Percentiles rank a stretch among this genome's conserved stretches.
Evolutionary conservation across 1,284 basidiomycete genomes (phyloP).

Genomic region (Sporisorium iseilematis-ciliati): DNA sequence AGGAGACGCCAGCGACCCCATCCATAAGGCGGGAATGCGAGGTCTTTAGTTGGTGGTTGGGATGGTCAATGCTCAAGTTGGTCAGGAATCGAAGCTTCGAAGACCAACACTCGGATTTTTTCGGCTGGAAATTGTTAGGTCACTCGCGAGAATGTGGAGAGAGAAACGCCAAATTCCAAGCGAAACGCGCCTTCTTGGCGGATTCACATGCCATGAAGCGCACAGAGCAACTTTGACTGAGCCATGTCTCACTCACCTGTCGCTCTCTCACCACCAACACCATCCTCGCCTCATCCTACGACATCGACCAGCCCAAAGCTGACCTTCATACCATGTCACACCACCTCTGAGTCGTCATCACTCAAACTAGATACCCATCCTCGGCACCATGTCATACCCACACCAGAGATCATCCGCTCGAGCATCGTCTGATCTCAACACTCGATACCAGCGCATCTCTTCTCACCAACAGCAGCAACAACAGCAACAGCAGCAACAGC

Average conservation of each 20-base stretch:
- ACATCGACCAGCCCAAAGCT: neutral
- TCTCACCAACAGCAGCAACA: constrained; percentile 34
- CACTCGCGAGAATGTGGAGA: neutral
- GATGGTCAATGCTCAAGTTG: neutral
- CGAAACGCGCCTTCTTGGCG: too few relatives aligned
- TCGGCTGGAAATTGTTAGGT: neutral
- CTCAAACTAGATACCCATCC: neutral
- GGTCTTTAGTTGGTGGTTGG: neutral
- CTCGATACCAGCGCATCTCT: constrained; percentile 37
- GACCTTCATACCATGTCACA: neutral
- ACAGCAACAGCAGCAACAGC: constrained; percentile 21
- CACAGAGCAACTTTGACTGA: constrained; percentile 6
- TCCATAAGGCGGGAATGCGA: neutral
- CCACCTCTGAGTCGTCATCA: neutral
- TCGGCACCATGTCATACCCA: constrained; percentile 24
- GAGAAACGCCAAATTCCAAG: constrained; percentile 3
- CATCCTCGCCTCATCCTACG: neutral
- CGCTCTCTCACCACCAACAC: neutral
- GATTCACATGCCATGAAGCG: constrained; percentile 24
- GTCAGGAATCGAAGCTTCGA: neutral
- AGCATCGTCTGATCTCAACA: constrained; percentile 35
- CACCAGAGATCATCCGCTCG: constrained; percentile 12
- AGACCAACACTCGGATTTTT: constrained; percentile 13
- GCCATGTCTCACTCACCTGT: neutral
- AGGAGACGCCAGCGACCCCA: neutral